Evolutionary conservation across 129 eudicot species (phyloP), one percentile per base, ranked within the genome.

Genomic region (Erigeron canadensis): DNA sequence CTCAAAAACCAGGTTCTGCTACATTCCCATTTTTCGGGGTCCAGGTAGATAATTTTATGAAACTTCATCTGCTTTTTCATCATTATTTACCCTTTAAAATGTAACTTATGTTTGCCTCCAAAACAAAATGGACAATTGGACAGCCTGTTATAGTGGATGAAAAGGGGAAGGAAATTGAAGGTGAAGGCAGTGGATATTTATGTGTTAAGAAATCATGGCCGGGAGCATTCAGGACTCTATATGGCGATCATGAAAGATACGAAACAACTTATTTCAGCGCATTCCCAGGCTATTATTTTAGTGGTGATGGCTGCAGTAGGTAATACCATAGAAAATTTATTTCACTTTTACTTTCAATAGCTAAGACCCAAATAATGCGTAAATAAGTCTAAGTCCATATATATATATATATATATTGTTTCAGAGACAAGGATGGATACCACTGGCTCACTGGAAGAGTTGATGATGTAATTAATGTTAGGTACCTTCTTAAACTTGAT

Each of bases 291-390:
- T 95, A 90, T 71, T 95, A 95, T 77, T 95, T 95, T 74, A 87
- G 91, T 28, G 99, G 99, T 34, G 99, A 95, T 85, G 99, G 99
- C 50, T 95, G 99, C 84, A 86, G 87, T 17, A 90, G 99, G 96
- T 95, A 86, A 44, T 39, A 56, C 2, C 16, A 58, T 44, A 62
- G 46, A 64, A 64, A 50, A 12, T 10, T 15, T 10, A 6, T 39
- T 55, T 23, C 2, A 44, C 9, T 16, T 58, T 13, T 44, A 4
- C 57, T 42, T 73, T 56, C 48, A 13, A 51, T 39, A 34, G 23
- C 60, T 8, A 54, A 10, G 41, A 11, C 44, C 7, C 56, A 45
- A 43, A 65, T 4, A 19, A 17, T 40, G 1, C 10, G 23, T 12
- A 10, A 19, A 18, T 65, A 46, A 6, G 22, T 17, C n/a, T 28